A percentile compares a stretch with the other conserved stretches of the same genome.
Conservation (phyloP, 441 rosid genomes). For the Pelargonium cotyledonis region DNA sequence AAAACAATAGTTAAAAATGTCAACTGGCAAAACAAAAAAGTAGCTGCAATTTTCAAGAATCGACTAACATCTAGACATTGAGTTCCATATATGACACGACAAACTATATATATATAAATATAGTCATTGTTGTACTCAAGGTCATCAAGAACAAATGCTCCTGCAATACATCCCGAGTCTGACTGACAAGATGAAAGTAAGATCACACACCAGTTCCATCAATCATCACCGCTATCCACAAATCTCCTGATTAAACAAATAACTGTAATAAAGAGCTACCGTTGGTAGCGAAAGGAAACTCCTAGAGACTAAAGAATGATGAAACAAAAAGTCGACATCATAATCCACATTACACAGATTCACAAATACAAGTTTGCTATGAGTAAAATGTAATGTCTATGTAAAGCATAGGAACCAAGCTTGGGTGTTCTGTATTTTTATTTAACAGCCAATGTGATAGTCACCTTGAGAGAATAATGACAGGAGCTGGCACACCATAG, state of each 20-base stretch:
- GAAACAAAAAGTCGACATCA: background rate
- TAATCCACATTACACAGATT: slow-evolving; percentile 27
- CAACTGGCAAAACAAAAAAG: no score
- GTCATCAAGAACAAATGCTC: background rate
- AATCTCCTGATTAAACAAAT: slow-evolving; percentile 5
- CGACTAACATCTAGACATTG: no score
- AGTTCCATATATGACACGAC: background rate
- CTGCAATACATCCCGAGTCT: background rate
- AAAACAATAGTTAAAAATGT: background rate
- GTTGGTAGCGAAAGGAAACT: slow-evolving; percentile 1
- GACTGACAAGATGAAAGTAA: background rate
- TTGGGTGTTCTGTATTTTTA: slow-evolving; percentile 23
- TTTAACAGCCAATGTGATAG: slow-evolving; percentile 30
- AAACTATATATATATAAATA: background rate
- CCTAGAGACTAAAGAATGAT: background rate
- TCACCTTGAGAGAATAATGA: slow-evolving; percentile 33
- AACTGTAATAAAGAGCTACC: background rate
- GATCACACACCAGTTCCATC: background rate
- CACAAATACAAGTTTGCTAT: slow-evolving; percentile 34
- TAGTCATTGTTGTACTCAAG: background rate
- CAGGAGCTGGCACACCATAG: slow-evolving; percentile 25
- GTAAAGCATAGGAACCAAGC: slow-evolving; percentile 32
- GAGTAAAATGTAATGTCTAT: slow-evolving; percentile 35
- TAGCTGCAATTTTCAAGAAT: no score
- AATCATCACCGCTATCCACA: slow-evolving; percentile 1